Evolutionary conservation across 177 flowering plant species (phyloP), one percentile per base, ranked within the genome.

Genomic region (Vitis hybrid): DNA sequence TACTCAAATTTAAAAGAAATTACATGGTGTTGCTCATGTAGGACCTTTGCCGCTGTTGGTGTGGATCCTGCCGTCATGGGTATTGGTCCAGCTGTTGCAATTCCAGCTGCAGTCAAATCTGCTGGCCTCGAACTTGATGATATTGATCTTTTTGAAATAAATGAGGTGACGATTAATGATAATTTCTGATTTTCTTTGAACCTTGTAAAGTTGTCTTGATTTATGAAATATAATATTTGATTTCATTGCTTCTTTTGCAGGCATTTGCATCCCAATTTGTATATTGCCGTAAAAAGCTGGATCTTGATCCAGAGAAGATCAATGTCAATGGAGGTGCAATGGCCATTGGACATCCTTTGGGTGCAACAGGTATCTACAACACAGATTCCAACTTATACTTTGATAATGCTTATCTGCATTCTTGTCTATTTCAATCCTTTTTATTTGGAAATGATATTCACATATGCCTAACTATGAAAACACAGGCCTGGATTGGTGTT

Each of bases 281-380:
- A 1, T 94, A 91, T 64, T 93, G 98, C 74, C 77, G 79, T 19
- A 91, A 94, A 75, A 90, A 94, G 82, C 78, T 94, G 72, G 91
- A 70, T 40, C 93, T 94, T 60, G 93, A 94, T 77, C 91, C 92
- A 17, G 90, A 85, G 69, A 94, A 91, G 85, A 86, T 94, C 52
- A 94, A 94, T 86, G 98, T 94, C 1, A 94, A 94, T 80, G 99
- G 99, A 75, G 99, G 99, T 70, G 99, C 99, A 18, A 87, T 94
- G 77, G 99, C 99, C 48, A 67, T 94, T 62, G 99, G 99, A 56
- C 99, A 94, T 84, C 99, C 99, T 67, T 74, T 94, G 80, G 99
- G 99, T 48, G 93, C 94, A 74, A 94, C 99, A 84, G 99, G 99
- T 93, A 85, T 68, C 6, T 58, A 64, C 62, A 27, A 27, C 15